A percentile compares a stretch with the other conserved stretches of the same genome.
Conservation (phyloP, 257 asterid species). For the Anisodus tanguticus region DNA sequence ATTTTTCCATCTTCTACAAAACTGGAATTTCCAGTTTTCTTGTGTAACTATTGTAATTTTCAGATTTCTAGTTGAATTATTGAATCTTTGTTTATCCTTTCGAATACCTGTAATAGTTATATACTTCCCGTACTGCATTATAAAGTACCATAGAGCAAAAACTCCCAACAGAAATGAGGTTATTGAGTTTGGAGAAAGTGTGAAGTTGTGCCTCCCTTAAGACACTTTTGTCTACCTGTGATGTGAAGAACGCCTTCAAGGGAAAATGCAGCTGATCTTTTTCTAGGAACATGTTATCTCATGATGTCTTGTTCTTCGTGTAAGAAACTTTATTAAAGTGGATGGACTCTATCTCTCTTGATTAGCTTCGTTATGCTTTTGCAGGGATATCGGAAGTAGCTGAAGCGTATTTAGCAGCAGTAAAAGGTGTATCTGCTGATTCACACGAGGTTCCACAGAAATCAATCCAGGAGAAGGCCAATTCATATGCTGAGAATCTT, state of each 20-base stretch:
- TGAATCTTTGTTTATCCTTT: no score
- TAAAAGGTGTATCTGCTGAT: conserved; percentile 52
- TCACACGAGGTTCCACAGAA: conserved; percentile 52
- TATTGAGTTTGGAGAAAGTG: not conserved
- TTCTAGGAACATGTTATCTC: not conserved
- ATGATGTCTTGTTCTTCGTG: not conserved
- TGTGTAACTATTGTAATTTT: no score
- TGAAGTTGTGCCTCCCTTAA: not conserved
- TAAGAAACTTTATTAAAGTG: not conserved
- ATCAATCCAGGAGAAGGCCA: conserved; percentile 69
- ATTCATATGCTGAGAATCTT: conserved; percentile 60
- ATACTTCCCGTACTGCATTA: no score
- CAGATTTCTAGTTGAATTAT: no score
- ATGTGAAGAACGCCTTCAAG: not conserved
- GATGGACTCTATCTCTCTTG: not conserved
- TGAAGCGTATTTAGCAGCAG: conserved; percentile 75
- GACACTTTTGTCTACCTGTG: not conserved
- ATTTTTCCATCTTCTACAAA: no score
- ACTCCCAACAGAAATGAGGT: no score
- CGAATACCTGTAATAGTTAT: no score
- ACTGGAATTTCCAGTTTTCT: no score
- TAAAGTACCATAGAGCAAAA: no score
- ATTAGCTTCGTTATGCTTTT: conserved; percentile 25
- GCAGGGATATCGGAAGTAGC: conserved; percentile 91
- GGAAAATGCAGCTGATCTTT: not conserved